Conservation (phyloP, 2,329 filamentous ascomycete genomes). For the Diaporthe sp. region DNA sequence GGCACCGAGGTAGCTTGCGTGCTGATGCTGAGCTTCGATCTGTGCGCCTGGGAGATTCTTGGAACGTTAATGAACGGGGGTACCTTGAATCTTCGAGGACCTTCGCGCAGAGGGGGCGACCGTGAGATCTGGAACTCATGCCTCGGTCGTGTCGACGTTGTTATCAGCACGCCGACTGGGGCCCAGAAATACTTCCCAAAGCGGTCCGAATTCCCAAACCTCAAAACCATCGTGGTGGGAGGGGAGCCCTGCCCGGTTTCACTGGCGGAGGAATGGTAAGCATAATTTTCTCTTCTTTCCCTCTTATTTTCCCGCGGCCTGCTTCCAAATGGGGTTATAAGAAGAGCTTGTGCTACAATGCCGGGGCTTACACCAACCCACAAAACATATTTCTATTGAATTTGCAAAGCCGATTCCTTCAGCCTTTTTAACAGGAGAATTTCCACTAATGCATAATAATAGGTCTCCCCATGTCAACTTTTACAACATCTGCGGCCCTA, state of each 20-base stretch:
- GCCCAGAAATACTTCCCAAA: constrained; percentile 60
- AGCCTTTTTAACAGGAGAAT: too few relatives aligned
- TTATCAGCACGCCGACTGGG: constrained; percentile 70
- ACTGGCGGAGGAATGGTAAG: constrained; percentile 68
- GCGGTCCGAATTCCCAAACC: constrained; percentile 62
- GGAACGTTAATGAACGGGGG: constrained; percentile 70
- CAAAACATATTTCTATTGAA: background rate
- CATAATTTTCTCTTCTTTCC: background rate
- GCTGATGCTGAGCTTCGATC: constrained; percentile 72
- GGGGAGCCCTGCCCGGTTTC: constrained; percentile 58
- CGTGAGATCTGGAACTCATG: constrained; percentile 58
- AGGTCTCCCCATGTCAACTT: constrained; percentile 59
- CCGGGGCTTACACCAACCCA: too few relatives aligned
- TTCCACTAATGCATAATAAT: background rate
- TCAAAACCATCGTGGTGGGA: constrained; percentile 67
- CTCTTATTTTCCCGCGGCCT: too few relatives aligned
- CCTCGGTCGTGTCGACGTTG: constrained; percentile 63
- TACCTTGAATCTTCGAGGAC: constrained; percentile 66
- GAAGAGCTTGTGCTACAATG: background rate
- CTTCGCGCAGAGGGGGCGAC: constrained; percentile 46
- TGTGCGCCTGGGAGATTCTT: constrained; percentile 75
- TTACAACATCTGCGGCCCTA: constrained; percentile 72
- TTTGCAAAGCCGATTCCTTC: background rate
- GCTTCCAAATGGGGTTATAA: background rate
- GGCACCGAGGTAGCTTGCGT: constrained; percentile 69